phyloP scores from a whole-genome alignment of 805 yeast species.

The Ogataea neopini region DNA sequence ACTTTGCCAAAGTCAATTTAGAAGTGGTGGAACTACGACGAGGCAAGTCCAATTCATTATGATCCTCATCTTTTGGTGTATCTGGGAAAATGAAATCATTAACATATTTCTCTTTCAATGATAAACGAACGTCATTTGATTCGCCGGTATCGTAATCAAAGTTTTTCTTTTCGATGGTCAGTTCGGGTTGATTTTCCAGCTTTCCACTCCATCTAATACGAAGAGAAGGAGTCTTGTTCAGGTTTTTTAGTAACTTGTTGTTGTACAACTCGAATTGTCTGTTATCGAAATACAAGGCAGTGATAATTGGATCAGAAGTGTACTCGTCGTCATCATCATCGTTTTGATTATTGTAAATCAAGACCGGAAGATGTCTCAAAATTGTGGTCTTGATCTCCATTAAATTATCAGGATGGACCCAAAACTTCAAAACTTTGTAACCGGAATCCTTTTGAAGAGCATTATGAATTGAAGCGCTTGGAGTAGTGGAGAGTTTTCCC shows the following conservation, averaged over 20 bases:
- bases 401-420: slow-evolving; percentile 96
- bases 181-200: slow-evolving; percentile 71
- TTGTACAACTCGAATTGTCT: slow-evolving; percentile 81
- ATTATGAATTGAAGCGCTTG: slow-evolving; percentile 27
- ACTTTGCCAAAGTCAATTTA: slow-evolving; percentile 43
- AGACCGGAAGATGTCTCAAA: slow-evolving; percentile 88
- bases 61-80: slow-evolving; percentile 34
- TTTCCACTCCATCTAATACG: slow-evolving; percentile 92
- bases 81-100: slow-evolving; percentile 56
- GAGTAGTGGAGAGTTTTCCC: slow-evolving; percentile 37
- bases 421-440: slow-evolving; percentile 76
- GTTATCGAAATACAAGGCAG: slow-evolving; percentile 87
- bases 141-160: slow-evolving; percentile 54
- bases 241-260: slow-evolving; percentile 69
- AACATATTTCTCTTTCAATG: slow-evolving; percentile 78
- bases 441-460: slow-evolving; percentile 22
- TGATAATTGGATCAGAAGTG: slow-evolving; percentile 76
- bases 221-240: slow-evolving; percentile 65
- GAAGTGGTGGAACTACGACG: slow-evolving; percentile 9
- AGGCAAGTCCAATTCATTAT: slow-evolving; percentile 30
- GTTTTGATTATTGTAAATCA: slow-evolving; percentile 64
- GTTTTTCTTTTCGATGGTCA: slow-evolving; percentile 76
- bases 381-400: slow-evolving; percentile 98
- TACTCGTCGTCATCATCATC: slow-evolving; percentile 50
- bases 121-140: slow-evolving; percentile 59